These are phyloP conservation scores for Rhodamnia argentea DNA, from an alignment of 345 rosid genomes.

Conservation along the genomic window DNA sequence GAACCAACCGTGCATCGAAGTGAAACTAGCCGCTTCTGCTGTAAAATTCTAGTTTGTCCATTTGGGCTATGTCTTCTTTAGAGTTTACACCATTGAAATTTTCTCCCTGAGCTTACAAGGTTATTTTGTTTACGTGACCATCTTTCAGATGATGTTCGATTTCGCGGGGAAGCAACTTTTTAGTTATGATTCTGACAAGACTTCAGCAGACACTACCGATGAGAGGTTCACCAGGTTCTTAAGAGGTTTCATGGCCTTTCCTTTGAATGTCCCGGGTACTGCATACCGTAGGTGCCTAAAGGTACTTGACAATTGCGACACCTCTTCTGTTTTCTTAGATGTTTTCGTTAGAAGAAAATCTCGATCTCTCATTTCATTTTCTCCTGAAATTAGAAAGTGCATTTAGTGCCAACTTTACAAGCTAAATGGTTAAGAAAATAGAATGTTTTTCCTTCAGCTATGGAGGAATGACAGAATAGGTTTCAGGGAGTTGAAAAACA, in stretches of 20 bases:
- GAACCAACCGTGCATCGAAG: slow-evolving; percentile 2
- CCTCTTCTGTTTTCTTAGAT: neutral
- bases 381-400: neutral
- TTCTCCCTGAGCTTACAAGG: neutral
- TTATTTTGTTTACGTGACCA: neutral
- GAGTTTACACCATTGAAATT: neutral
- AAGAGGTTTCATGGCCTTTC: slow-evolving; percentile 12
- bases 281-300: slow-evolving; percentile 11
- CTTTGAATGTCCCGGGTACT: slow-evolving; percentile 25
- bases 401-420: neutral
- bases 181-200: slow-evolving; percentile 6
- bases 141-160: slow-evolving; percentile 4
- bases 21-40: slow-evolving; percentile 1
- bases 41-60: neutral
- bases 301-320: slow-evolving; percentile 3
- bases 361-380: neutral
- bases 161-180: slow-evolving; percentile 1
- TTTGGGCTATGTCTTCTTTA: neutral
- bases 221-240: neutral
- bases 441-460: neutral
- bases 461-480: neutral
- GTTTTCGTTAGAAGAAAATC: neutral
- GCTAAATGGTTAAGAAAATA: neutral
- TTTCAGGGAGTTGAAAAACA: neutral
- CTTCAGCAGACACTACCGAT: neutral